phyloP scores from a whole-genome alignment of 2,329 filamentous ascomycete species.

The Dactylellina parvicollis region DNA sequence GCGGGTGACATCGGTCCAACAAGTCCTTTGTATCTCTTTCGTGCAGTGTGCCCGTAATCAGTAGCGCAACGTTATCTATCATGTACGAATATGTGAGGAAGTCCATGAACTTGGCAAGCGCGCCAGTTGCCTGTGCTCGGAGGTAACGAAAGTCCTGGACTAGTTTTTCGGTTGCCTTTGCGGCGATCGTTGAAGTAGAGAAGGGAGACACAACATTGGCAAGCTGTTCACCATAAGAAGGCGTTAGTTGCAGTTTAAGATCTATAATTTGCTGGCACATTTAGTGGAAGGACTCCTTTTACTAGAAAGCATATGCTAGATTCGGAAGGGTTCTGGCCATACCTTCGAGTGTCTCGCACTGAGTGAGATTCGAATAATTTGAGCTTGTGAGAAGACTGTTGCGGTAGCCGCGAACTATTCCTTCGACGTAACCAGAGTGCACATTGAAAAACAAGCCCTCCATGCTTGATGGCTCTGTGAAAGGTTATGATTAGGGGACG shows the following conservation, averaged over 20 bases:
- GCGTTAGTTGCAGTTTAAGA: conserved; percentile 95
- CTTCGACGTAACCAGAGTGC: conserved; percentile 95
- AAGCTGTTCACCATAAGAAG: conserved; percentile 96
- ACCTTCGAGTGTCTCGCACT: conserved; percentile 98
- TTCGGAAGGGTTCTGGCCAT: too few relatives aligned
- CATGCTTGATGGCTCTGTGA: conserved; percentile 70
- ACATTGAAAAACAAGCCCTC: conserved; percentile 95
- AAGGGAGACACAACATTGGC: conserved; percentile 92
- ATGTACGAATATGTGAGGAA: conserved; percentile 99
- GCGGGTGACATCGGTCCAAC: conserved; percentile 91
- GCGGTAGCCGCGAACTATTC: conserved; percentile 95
- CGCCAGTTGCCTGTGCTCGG: conserved; percentile 89
- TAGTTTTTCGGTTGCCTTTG: conserved; percentile 97
- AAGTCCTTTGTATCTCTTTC: conserved; percentile 96
- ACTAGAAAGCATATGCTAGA: conserved; percentile 57
- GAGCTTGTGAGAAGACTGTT: conserved; percentile 88
- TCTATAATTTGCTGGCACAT: conserved; percentile 68
- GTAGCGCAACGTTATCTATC: conserved; percentile 98
- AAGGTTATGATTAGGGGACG: too few relatives aligned
- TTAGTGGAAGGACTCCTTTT: conserved; percentile 33
- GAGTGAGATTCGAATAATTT: conserved; percentile 94
- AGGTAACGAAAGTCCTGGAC: conserved; percentile 97
- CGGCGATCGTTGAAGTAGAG: conserved; percentile 91
- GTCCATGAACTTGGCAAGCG: conserved; percentile 93
- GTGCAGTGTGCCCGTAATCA: conserved; percentile 97